Base-by-base conservation (phyloP, 129 eudicot genomes). In the Chrysanthemum seticuspe region DNA sequence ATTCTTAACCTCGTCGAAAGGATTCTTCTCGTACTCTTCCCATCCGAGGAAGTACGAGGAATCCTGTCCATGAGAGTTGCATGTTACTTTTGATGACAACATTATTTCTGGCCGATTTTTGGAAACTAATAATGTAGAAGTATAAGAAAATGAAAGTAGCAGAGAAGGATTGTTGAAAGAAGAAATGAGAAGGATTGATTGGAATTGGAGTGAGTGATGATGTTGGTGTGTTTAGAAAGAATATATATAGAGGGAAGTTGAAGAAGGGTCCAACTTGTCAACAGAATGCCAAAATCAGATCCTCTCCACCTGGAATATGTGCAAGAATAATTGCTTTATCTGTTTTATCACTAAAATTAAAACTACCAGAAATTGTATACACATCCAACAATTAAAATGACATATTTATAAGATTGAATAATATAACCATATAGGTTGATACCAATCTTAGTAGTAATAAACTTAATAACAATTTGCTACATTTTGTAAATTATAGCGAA, bases 11-110 rank as follows among this genome's bases (percentile, higher is more conserved):
- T 85, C 92, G 27, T 87, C 87, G 61, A 76, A 87, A 0, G 98
- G 98, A 76, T 93, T 93, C 75, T 93, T 93, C 92, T 93, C 98
- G 78, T 93, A 93, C 73, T 87, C 98, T 68, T 93, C 86, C 98
- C 98, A 93, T 70, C 98, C 98, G 5, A 90, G 86, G 82, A 93
- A 93, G 87, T 92, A 92, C 15, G 95, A 87, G 48, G 98, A 92
- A 79, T 92, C 98, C 62, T 92, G 96, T 27, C 98, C 97, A 13
- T 93, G 97, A 1, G 88, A 75, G 66, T 93, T 93, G 78, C 87
- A 82, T 63, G 96, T 79, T 60, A 88, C 95, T 67, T 83, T 87
- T 49, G 56, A 57, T 6, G 98, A 87, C 66, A 93, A 79, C 95
- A 87, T 78, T 73, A 51, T 83, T 87, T 81, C 75, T 66, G 25